Conservation (phyloP, 108 stramenopile genomes). For the Tribonema minus region DNA sequence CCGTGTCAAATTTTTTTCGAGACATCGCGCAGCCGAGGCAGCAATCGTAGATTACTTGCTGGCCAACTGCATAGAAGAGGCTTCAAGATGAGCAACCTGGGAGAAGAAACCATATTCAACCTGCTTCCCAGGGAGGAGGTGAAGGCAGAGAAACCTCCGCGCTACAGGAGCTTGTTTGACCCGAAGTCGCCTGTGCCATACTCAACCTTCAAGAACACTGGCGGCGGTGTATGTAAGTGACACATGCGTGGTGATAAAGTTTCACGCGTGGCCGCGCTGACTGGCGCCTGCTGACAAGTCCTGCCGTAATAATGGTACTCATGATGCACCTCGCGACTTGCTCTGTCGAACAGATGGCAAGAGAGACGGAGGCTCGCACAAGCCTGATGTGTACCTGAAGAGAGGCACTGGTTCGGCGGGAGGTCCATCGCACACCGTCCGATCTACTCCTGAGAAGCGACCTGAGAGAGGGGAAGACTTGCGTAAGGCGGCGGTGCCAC, state of each 20-base stretch:
- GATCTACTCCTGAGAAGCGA: neutral
- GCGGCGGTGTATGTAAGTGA: conserved; percentile 5
- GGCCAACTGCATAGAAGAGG: neutral
- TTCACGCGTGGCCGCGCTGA: neutral
- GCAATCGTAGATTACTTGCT: neutral
- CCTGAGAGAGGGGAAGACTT: neutral
- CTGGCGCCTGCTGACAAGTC: neutral
- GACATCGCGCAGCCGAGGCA: neutral
- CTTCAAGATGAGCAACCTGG: neutral
- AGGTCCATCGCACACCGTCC: no score
- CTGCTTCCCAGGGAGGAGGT: conserved; percentile 49
- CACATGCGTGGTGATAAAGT: neutral
- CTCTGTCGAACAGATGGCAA: neutral
- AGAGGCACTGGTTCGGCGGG: neutral
- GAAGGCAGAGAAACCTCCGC: conserved; percentile 45
- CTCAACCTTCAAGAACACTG: conserved; percentile 60
- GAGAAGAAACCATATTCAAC: conserved; percentile 17
- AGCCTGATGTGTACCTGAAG: neutral
- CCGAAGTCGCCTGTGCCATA: conserved; percentile 54
- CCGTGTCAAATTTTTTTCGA: no score
- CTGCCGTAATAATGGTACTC: neutral
- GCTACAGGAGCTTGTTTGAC: conserved; percentile 64
- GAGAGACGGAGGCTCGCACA: neutral
- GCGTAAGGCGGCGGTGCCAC: conserved; percentile 15
- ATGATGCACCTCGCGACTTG: neutral